These are phyloP conservation scores for Parathielavia appendiculata DNA, from an alignment of 495 filamentous ascomycete species.

Conservation along the genomic window DNA sequence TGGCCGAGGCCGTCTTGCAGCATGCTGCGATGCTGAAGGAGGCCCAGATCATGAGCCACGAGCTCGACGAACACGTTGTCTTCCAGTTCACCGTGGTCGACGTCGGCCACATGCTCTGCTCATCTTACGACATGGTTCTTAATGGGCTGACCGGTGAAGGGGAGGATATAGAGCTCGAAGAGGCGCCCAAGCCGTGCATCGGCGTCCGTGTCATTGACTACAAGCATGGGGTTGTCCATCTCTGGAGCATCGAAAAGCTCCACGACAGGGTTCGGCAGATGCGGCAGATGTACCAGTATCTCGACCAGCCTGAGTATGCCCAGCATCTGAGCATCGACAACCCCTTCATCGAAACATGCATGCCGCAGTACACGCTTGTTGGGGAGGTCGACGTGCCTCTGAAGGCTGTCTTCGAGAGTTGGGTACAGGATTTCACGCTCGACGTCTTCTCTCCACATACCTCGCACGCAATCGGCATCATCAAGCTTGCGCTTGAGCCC, in stretches of 20 bases:
- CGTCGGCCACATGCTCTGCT: conserved; percentile 78
- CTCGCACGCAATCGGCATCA: conserved; percentile 77
- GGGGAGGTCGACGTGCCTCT: conserved; percentile 93
- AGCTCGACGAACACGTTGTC: conserved; percentile 87
- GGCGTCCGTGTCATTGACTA: conserved; percentile 90
- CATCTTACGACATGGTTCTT: conserved; percentile 92
- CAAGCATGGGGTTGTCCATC: conserved; percentile 75
- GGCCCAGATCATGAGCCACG: conserved; percentile 95
- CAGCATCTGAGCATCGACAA: conserved; percentile 74
- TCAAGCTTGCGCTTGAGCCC: conserved; percentile 86
- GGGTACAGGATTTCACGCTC: conserved; percentile 88
- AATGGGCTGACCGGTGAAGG: conserved; percentile 86
- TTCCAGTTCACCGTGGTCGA: conserved; percentile 95
- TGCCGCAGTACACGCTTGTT: conserved; percentile 86
- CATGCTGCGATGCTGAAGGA: conserved; percentile 86
- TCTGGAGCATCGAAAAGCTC: conserved; percentile 94
- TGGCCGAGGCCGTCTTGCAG: conserved; percentile 90
- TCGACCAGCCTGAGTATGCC: conserved; percentile 88
- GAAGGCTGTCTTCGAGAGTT: conserved; percentile 87
- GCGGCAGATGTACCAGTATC: conserved; percentile 94
- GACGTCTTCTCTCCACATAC: conserved; percentile 94
- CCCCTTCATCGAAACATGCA: conserved; percentile 83
- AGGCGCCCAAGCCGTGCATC: conserved; percentile 81
- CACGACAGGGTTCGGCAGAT: conserved; percentile 81
- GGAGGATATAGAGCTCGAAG: conserved; percentile 77